Percentiles rank a stretch among this genome's conserved stretches.
These are phyloP conservation scores for Penicillium glabrum DNA, from an alignment of 2,329 filamentous ascomycete species.

Conservation along the genomic window DNA sequence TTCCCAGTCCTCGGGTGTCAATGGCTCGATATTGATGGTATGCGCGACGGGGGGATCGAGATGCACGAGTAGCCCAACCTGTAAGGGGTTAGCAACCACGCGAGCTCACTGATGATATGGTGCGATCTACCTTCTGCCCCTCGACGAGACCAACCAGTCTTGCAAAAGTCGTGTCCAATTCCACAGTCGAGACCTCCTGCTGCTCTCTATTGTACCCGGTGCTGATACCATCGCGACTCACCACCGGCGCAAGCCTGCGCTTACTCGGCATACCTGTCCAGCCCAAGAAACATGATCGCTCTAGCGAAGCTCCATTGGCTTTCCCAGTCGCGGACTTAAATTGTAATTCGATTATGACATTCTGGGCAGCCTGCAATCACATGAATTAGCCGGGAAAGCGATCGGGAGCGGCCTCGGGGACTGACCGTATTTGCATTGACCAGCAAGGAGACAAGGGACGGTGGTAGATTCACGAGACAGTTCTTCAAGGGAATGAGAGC, in stretches of 20 bases:
- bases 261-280: conserved; percentile 99
- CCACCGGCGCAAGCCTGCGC: conserved; percentile 70
- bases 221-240: conserved; percentile 71
- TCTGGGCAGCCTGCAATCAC: conserved; percentile 72
- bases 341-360: conserved; percentile 90
- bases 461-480: conserved; percentile 89
- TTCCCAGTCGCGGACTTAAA: conserved; percentile 64
- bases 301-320: conserved; percentile 49
- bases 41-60: conserved; percentile 87
- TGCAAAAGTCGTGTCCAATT: conserved; percentile 84
- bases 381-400: conserved; percentile 16
- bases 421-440: conserved; percentile 87
- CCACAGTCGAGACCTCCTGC: conserved; percentile 74
- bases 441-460: conserved; percentile 78
- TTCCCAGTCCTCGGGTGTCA: conserved; percentile 97
- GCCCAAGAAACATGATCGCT: conserved; percentile 79
- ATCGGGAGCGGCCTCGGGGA: conserved; percentile 12
- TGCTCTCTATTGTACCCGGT: conserved; percentile 67
- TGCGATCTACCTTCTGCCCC: conserved; percentile 69
- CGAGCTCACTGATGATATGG: not conserved
- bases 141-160: conserved; percentile 73
- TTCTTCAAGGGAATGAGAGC: conserved; percentile 86
- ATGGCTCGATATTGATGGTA: conserved; percentile 93
- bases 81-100: conserved; percentile 35
- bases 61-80: conserved; percentile 69